These are phyloP conservation scores for Sugiyamaella xylanicola DNA, from an alignment of 1,139 yeast genomes.

Conservation along the genomic window DNA sequence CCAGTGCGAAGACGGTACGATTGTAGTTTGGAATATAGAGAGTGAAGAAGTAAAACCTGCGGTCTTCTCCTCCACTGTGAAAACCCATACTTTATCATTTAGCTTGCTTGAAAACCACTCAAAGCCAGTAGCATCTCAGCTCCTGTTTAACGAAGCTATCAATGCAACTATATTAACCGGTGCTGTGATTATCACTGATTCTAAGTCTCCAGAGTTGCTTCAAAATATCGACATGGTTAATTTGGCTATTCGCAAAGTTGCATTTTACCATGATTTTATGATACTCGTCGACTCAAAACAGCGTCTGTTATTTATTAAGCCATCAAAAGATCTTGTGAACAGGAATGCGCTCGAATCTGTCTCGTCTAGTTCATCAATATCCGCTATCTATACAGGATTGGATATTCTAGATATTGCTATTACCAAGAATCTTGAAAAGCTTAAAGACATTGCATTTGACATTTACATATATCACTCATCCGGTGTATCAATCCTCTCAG, in stretches of 20 bases:
- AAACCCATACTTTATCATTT: background rate
- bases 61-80: background rate
- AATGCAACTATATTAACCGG: slow-evolving; percentile 21
- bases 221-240: slow-evolving; percentile 8
- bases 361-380: slow-evolving; percentile 9
- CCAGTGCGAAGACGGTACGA: slow-evolving; percentile 16
- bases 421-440: slow-evolving; percentile 27
- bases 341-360: slow-evolving; percentile 8
- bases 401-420: slow-evolving; percentile 26
- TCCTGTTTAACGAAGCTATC: slow-evolving; percentile 20
- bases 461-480: slow-evolving; percentile 30
- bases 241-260: slow-evolving; percentile 8
- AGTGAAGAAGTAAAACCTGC: background rate
- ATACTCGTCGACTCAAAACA: slow-evolving; percentile 12
- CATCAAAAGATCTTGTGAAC: background rate
- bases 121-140: slow-evolving; percentile 12
- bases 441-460: slow-evolving; percentile 27
- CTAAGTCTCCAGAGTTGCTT: slow-evolving; percentile 6
- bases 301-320: slow-evolving; percentile 19
- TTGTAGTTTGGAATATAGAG: background rate
- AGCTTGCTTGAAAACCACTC: background rate
- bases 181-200: slow-evolving; percentile 24
- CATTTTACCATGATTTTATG: slow-evolving; percentile 12
- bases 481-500: slow-evolving; percentile 30
- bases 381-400: slow-evolving; percentile 18